Evolutionary conservation across 768 basidiomycete genomes (phyloP).

Genomic region (Strobilomyces dryophilus): DNA sequence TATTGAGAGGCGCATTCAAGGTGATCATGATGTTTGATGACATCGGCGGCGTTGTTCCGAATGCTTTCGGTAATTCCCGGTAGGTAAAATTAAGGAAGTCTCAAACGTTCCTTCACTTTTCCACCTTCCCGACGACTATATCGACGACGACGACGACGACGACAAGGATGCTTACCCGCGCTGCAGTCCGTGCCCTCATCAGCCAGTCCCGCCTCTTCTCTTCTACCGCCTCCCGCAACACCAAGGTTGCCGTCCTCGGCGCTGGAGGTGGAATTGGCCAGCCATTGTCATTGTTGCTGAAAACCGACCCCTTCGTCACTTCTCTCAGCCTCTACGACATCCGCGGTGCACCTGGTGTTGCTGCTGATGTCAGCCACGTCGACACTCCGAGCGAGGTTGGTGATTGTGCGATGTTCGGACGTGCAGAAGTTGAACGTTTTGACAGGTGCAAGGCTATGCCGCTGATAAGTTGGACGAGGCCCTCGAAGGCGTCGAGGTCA

Average conservation of each 20-base stretch:
- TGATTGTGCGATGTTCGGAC: constrained; percentile 3
- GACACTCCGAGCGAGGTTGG: constrained; percentile 83
- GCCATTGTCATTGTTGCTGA: constrained; percentile 84
- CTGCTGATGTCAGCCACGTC: constrained; percentile 94
- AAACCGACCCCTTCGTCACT: constrained; percentile 86
- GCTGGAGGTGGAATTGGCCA: constrained; percentile 99
- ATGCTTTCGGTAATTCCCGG: constrained; percentile 16
- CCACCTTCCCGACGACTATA: constrained; percentile 7
- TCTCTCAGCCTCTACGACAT: constrained; percentile 60
- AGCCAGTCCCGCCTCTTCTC: constrained; percentile 68
- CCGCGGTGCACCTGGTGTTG: constrained; percentile 62
- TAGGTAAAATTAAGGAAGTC: constrained; percentile 7
- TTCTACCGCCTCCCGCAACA: constrained; percentile 62
- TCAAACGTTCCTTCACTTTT: background rate
- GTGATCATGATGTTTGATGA: too few relatives aligned
- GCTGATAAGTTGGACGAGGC: constrained; percentile 88
- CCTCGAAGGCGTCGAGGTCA: constrained; percentile 84
- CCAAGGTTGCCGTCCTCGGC: constrained; percentile 94
- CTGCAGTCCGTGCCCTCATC: constrained; percentile 54
- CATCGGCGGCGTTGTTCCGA: constrained; percentile 2
- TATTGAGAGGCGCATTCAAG: too few relatives aligned
- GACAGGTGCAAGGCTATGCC: constrained; percentile 74
- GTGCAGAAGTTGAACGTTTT: constrained; percentile 7
- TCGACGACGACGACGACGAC: constrained; percentile 22
- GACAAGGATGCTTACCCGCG: constrained; percentile 61